Evolutionary conservation across 768 basidiomycete species (phyloP), one percentile per base, ranked within the genome.

Genomic region (Lactifluus piperatus): DNA sequence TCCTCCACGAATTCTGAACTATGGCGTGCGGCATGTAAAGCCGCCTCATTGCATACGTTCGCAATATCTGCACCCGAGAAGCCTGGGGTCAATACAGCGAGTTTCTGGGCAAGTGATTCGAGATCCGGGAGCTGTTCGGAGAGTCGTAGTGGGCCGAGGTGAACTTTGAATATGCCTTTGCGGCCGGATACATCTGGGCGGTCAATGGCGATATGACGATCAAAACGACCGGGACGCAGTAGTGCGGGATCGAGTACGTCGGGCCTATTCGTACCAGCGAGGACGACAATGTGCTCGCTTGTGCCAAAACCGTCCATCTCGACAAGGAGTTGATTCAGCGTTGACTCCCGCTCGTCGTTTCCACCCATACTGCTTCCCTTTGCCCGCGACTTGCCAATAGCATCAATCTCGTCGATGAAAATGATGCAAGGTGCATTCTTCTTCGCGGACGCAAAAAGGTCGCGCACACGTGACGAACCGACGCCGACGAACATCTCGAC

Each of bases 401-500:
- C 97, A 71, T 99, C 97, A 63, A 99, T 99, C 75, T 99, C 97
- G 72, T 99, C 97, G 63, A 99, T 83, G 74, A 99, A 99, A 70
- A 99, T 91, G 78, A 99, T 99, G 70, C 92, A 94, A 0, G 97
- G 97, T 0, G 97, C 94, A 69, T 97, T 83, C 78, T 97, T 97
- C 81, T 91, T 94, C 48, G 97, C 97, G 4, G 89, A 94, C 34
- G 94, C 89, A 72, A 99, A 99, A 44, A 99, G 84, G 73, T 99
- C 97, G 49, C 97, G 86, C 11, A 99, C 97, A 63, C 97, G 84
- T 4, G 93, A 94, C 2, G 97, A 94, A 58, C 97, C 97, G 52
- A 98, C 97, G 73, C 97, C 97, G 66, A 99, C 97, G 70, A 98
- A 99, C 94, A 98, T 97, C 75, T 99, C 97, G 61, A 99, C 94